Percentiles rank a stretch among this genome's conserved stretches.
These are phyloP conservation scores for Nidula niveotomentosa DNA, from an alignment of 1,284 basidiomycete species.

Conservation along the genomic window DNA sequence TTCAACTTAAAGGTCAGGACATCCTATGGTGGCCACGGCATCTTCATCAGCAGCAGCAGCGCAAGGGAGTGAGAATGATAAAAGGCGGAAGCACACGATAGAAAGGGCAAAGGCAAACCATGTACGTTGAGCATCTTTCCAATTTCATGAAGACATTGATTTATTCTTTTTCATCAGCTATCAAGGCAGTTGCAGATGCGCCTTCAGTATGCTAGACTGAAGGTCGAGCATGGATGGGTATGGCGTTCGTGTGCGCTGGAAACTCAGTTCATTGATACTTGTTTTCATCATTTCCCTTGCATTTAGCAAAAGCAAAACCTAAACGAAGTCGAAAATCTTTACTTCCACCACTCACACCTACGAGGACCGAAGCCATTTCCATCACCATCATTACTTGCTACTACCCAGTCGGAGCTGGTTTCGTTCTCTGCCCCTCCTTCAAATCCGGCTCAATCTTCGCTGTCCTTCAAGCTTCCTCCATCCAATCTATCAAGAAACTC, in stretches of 20 bases:
- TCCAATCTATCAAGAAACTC: neutral
- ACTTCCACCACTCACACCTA: slow-evolving; percentile 66
- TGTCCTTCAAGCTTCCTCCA: neutral
- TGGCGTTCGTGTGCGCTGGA: slow-evolving; percentile 18
- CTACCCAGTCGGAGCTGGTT: neutral
- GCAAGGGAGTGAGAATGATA: slow-evolving; percentile 27
- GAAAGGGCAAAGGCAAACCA: slow-evolving; percentile 65
- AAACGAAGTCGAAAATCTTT: slow-evolving; percentile 77
- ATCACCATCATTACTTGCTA: neutral
- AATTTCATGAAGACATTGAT: neutral
- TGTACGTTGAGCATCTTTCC: slow-evolving; percentile 37
- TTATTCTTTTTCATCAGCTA: slow-evolving; percentile 38
- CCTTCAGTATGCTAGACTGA: slow-evolving; percentile 73
- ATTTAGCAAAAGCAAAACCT: slow-evolving; percentile 69
- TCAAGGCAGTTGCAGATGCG: slow-evolving; percentile 74
- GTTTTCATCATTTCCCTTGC: slow-evolving; percentile 1
- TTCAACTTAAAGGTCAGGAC: neutral
- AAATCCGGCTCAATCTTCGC: slow-evolving; percentile 4
- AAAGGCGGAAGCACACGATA: slow-evolving; percentile 45
- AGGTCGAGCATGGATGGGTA: slow-evolving; percentile 82
- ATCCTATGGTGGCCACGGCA: slow-evolving; percentile 15
- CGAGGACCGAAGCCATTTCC: slow-evolving; percentile 22
- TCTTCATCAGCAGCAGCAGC: slow-evolving; percentile 14
- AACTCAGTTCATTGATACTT: neutral
- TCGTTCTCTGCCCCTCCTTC: neutral